Percentiles rank a stretch among this genome's conserved stretches.
Conservation (phyloP, 345 rosid genomes). For the Durio zibethinus region DNA sequence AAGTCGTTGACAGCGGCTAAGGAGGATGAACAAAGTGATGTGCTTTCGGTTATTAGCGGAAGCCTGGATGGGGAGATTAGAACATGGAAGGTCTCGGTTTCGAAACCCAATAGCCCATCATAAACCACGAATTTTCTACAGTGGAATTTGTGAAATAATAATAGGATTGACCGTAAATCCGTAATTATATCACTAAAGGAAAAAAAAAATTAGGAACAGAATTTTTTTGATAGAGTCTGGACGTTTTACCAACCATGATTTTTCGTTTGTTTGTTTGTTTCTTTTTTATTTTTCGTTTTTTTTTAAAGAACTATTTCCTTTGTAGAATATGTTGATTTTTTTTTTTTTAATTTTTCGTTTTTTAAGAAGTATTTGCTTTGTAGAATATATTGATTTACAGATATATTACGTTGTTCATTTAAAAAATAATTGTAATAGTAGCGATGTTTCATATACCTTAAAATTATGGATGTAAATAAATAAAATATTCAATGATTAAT, state of each 20-base stretch:
- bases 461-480: too few relatives aligned
- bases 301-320: background rate
- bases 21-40: constrained; percentile 38
- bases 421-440: too few relatives aligned
- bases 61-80: constrained; percentile 76
- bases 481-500: too few relatives aligned
- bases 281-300: too few relatives aligned
- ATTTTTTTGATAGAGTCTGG: background rate
- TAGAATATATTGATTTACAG: background rate
- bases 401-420: too few relatives aligned
- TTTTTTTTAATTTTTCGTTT: too few relatives aligned
- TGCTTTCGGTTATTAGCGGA: constrained; percentile 60
- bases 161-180: background rate
- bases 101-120: constrained; percentile 27
- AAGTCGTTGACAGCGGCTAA: constrained; percentile 65
- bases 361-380: background rate
- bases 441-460: too few relatives aligned
- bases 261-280: too few relatives aligned
- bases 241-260: constrained; percentile 1
- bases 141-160: constrained; percentile 5
- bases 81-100: constrained; percentile 56
- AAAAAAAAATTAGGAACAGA: background rate
- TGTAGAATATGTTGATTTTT: background rate
- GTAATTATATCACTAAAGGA: background rate
- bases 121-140: constrained; percentile 17